Percentiles rank a stretch among this genome's conserved stretches.
These are phyloP conservation scores for Heteromeles arbutifolia DNA, from an alignment of 306 rosid genomes.

Conservation along the genomic window DNA sequence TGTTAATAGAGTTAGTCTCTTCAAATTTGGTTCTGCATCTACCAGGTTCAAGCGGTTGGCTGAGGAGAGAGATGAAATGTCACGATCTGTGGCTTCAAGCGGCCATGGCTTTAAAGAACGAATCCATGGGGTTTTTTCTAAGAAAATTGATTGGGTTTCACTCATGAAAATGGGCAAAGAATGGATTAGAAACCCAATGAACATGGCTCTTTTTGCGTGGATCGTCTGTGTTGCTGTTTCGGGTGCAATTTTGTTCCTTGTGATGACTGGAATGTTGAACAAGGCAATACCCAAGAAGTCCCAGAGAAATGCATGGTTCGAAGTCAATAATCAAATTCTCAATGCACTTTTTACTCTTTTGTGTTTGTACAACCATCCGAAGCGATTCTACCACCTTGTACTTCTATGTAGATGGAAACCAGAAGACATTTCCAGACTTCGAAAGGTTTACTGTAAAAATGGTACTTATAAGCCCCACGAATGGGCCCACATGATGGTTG, in stretches of 20 bases:
- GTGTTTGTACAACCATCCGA: conserved; percentile 90
- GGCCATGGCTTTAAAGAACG: conserved; percentile 43
- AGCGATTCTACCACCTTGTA: conserved; percentile 68
- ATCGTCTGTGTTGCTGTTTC: conserved; percentile 68
- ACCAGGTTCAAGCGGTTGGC: conserved; percentile 53
- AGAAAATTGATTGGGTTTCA: conserved; percentile 63
- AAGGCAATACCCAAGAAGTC: conserved; percentile 54
- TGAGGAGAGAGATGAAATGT: conserved; percentile 51
- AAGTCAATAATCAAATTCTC: conserved; percentile 86
- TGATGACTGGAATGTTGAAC: conserved; percentile 93
- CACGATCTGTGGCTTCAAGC: conserved; percentile 48
- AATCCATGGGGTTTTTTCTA: conserved; percentile 35
- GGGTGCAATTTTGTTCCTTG: conserved; percentile 81
- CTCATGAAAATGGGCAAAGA: conserved; percentile 43
- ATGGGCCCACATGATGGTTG: conserved; percentile 91
- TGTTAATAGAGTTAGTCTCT: conserved; percentile 34
- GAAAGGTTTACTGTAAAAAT: conserved; percentile 73
- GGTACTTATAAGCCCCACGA: conserved; percentile 86
- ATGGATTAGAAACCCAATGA: conserved; percentile 76
- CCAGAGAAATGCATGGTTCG: conserved; percentile 72
- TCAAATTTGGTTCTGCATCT: conserved; percentile 73
- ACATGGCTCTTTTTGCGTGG: conserved; percentile 86
- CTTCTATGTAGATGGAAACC: conserved; percentile 75
- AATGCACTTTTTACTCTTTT: conserved; percentile 88
- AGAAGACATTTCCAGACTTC: conserved; percentile 51